A percentile compares a stretch with the other conserved stretches of the same genome.
These are phyloP conservation scores for Colletotrichum cuscutae DNA, from an alignment of 2,329 filamentous ascomycete genomes.

Conservation along the genomic window DNA sequence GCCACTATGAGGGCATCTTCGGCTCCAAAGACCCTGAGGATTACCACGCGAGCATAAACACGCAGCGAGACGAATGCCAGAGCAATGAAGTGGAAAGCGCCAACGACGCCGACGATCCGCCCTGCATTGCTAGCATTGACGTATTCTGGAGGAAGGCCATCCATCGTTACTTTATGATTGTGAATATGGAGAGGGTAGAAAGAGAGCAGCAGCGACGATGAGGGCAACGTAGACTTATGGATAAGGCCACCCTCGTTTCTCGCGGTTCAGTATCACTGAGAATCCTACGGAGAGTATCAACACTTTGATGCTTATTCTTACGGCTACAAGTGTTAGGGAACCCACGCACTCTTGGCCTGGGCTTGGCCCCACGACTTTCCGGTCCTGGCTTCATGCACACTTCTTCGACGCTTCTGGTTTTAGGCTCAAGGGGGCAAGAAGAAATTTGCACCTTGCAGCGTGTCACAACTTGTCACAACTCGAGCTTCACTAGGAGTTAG, in stretches of 20 bases:
- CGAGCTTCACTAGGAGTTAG: neutral
- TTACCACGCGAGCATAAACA: slow-evolving; percentile 39
- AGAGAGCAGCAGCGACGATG: too few species aligned
- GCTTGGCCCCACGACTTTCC: neutral
- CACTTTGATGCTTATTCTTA: neutral
- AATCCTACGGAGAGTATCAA: too few species aligned
- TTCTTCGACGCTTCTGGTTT: neutral
- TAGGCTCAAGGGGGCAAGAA: neutral
- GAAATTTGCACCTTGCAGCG: neutral
- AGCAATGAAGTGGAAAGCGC: slow-evolving; percentile 37
- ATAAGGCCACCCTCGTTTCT: neutral
- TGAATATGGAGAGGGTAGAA: neutral
- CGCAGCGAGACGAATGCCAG: slow-evolving; percentile 38
- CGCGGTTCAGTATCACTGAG: neutral
- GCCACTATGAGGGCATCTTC: slow-evolving; percentile 42
- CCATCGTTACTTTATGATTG: neutral
- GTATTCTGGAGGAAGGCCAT: slow-evolving; percentile 13
- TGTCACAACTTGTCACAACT: neutral
- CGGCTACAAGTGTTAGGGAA: neutral
- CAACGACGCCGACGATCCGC: slow-evolving; percentile 35
- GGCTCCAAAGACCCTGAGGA: slow-evolving; percentile 41
- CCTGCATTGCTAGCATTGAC: slow-evolving; percentile 31
- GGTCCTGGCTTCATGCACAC: too few species aligned
- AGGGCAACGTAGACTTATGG: neutral
- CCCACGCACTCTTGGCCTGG: neutral